Evolutionary conservation across 2,329 filamentous ascomycete genomes (phyloP), one percentile per base, ranked within the genome.

Genomic region (Penicillium sclerotigenum): DNA sequence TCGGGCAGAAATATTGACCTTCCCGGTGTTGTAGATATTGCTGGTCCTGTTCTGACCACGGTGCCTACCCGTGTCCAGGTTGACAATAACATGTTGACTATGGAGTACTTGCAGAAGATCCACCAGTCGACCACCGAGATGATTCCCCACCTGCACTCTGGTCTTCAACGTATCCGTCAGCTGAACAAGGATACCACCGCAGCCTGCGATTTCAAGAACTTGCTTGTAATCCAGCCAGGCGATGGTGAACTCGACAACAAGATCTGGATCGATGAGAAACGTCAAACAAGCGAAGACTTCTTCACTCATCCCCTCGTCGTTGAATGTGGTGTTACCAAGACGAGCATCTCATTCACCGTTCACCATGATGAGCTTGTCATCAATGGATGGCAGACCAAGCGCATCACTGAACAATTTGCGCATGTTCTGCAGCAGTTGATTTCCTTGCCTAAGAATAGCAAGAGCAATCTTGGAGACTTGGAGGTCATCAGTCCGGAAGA

Each of bases 351-450:
- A 16, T 75, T 85, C 54, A 85, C 84, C 74, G 84, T 84, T 0
- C 86, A 85, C 63, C 87, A 87, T 63, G 85, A 88, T 64, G 84
- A 83, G 22, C 80, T 81, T n/a, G 79, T 81, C 0, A 80, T 88
- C 18, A 74, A 75, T 18, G 75, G 73, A 31, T 70, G 73, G 24
- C 77, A 80, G 18, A 82, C 86, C 72, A 73, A 85, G 62, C 75
- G 77, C 31, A 79, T 84, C 6, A 70, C 87, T 11, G 68, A 72
- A 1, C 82, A 87, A 58, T 75, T 88, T 13, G 59, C 59, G 11
- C 67, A 67, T 42, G 65, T 75, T 5, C 58, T 75, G 13, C 57
- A 65, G 7, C 73, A 75, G 49, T 59, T 76, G 14, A 63, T 69
- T n/a, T 52, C 63, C 2, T 48, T 66, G n/a, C 55, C 57, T 2